Evolutionary conservation across 352 stramenopile species (phyloP).

Genomic region (Globisporangium cederbergense): DNA sequence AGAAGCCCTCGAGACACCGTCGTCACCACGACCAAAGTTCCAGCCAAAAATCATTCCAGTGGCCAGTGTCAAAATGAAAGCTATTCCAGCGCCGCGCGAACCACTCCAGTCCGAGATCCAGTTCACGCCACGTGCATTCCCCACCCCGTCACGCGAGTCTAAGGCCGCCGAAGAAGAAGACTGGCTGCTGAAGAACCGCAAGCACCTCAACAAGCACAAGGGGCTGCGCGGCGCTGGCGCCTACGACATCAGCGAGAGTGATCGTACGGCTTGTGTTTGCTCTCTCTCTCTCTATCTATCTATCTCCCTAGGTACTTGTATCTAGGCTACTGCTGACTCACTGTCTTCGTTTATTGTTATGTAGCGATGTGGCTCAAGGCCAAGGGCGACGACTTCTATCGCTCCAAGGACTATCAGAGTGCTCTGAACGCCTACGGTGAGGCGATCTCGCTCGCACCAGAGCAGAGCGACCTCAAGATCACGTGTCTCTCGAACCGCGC

Average conservation of each 20-base stretch:
- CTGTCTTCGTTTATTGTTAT: background rate
- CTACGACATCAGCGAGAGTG: constrained; percentile 84
- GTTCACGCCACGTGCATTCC: constrained; percentile 80
- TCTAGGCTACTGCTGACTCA: background rate
- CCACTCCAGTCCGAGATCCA: constrained; percentile 43
- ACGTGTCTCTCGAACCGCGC: constrained; percentile 73
- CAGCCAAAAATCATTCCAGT: constrained; percentile 12
- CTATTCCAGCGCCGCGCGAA: constrained; percentile 44
- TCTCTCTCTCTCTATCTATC: background rate
- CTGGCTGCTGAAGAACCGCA: constrained; percentile 82
- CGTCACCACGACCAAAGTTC: background rate
- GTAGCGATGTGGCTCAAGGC: constrained; percentile 84
- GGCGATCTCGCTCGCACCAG: constrained; percentile 31
- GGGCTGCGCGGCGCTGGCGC: constrained; percentile 38
- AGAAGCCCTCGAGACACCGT: constrained; percentile 4
- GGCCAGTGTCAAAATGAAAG: background rate
- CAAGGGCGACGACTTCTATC: constrained; percentile 83
- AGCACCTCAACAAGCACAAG: constrained; percentile 72
- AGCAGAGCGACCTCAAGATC: constrained; percentile 40
- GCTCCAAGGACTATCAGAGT: constrained; percentile 58
- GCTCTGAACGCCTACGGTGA: constrained; percentile 72
- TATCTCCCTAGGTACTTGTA: background rate
- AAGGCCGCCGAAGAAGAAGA: constrained; percentile 80
- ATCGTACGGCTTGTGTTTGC: constrained; percentile 41
- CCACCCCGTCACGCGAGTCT: constrained; percentile 73